These are phyloP conservation scores for Polychaeton citri DNA, from an alignment of 2,329 filamentous ascomycete genomes.

Conservation along the genomic window DNA sequence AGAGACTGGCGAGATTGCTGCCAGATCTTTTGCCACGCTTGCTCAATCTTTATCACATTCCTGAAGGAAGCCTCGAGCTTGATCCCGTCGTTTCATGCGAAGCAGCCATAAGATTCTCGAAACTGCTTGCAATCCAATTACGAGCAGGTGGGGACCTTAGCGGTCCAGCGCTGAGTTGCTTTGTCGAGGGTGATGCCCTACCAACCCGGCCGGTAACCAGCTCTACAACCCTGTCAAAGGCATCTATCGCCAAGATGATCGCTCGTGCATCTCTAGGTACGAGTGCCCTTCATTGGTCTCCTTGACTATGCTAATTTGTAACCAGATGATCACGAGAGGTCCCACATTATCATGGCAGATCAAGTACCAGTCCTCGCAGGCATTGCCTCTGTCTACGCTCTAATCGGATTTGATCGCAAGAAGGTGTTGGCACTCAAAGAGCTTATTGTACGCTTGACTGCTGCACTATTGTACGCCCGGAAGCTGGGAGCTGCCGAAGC, in stretches of 20 bases:
- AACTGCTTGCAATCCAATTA: constrained; percentile 51
- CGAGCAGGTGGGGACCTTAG: background rate
- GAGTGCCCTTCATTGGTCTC: background rate
- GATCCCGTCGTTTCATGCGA: constrained; percentile 61
- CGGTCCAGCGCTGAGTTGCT: background rate
- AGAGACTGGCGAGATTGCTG: constrained; percentile 44
- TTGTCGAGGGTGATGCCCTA: background rate
- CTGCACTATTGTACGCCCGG: constrained; percentile 75
- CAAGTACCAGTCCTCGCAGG: constrained; percentile 64
- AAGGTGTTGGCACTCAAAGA: constrained; percentile 84
- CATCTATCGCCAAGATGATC: background rate
- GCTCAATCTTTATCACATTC: constrained; percentile 55
- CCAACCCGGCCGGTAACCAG: background rate
- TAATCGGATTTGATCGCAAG: constrained; percentile 70
- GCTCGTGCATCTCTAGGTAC: background rate
- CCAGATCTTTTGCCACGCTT: constrained; percentile 67
- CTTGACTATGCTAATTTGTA: background rate
- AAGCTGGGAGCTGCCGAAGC: constrained; percentile 92
- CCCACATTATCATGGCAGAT: constrained; percentile 22
- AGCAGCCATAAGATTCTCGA: constrained; percentile 59
- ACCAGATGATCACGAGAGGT: background rate
- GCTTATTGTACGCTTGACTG: constrained; percentile 68
- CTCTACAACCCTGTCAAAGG: background rate
- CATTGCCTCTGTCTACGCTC: constrained; percentile 72
- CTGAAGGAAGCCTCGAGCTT: constrained; percentile 48